Base-by-base conservation (phyloP, 495 filamentous ascomycete species). In the Penicillium pancosmium region DNA sequence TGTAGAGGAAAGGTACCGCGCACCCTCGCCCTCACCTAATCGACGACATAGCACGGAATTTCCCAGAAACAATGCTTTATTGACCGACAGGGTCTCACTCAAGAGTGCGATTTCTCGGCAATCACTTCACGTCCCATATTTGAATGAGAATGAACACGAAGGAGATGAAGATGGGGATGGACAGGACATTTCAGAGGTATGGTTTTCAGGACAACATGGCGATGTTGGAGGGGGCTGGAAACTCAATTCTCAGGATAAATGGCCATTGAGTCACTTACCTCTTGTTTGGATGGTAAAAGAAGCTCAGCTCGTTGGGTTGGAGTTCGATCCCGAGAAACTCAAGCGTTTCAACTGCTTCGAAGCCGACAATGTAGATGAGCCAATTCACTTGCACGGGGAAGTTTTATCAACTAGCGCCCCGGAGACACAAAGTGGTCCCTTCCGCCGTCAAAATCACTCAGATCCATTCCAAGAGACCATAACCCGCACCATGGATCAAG, bases 181-280 rank as follows among this genome's bases (percentile, higher is more conserved):
- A 49, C 88, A 91, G 62, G 87, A 92, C 65, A 86, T 92, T 50
- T 80, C 89, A 60, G 88, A 91, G 57, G 80, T 92, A 7, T 93
- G 90, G 89, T 92, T 92, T 63, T 77, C 88, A 0, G 90, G 90
- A n/a, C 83, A 84, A 21, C 91, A 93, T 63, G 89, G 82, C 5
- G 91, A 93, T 63, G 82, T 93, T 25, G 91, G 91, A 4, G 91
- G 91, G 13, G 91, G 91, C 0, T 94, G 90, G 91, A 83, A 86
- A 51, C 71, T 88, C 9, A 63, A 75, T 0, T 63, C 75, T 0
- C 80, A 78, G 0, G 82, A 85, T 62, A 81, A 80, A 36, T 71
- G 70, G 52, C 68, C 86, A 5, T 73, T 91, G 3, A 88, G 84
- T 57, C 88, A 94, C 64, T 78, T 84, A 11, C 89, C 91, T 3